Conservation (phyloP, 805 yeast genomes). For the Candida corydali region DNA sequence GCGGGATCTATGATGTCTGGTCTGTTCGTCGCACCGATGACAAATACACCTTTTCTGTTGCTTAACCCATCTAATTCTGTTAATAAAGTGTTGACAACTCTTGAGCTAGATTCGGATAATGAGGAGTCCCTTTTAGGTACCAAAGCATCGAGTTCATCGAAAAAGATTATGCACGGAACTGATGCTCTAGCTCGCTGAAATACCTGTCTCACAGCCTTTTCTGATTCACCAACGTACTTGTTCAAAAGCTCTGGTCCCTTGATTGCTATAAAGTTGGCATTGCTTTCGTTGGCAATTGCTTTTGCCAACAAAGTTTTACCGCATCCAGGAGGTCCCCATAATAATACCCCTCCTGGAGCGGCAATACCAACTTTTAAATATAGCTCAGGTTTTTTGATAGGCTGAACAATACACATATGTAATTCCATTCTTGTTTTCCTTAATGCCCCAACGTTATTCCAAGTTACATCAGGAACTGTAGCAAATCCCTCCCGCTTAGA, state of each 20-base stretch:
- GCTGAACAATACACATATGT: conserved; percentile 97
- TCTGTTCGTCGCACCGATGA: conserved; percentile 93
- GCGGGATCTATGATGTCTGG: conserved; percentile 99
- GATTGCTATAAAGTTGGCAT: conserved; percentile 93
- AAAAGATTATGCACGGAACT: conserved; percentile 89
- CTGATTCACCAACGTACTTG: conserved; percentile 95
- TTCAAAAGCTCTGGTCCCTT: conserved; percentile 94
- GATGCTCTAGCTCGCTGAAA: conserved; percentile 90
- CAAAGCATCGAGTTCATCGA: conserved; percentile 93
- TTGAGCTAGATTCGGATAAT: conserved; percentile 80
- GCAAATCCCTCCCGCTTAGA: conserved; percentile 99
- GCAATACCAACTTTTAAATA: conserved; percentile 88
- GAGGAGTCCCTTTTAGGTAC: conserved; percentile 92
- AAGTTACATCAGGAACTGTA: conserved; percentile 94
- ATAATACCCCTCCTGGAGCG: conserved; percentile 93
- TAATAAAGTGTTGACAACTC: conserved; percentile 91
- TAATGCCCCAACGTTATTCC: conserved; percentile 94
- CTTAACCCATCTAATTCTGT: conserved; percentile 95
- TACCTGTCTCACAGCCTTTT: conserved; percentile 89
- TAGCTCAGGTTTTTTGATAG: conserved; percentile 87
- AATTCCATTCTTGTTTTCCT: conserved; percentile 76
- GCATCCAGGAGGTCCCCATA: conserved; percentile 99
- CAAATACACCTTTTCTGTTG: conserved; percentile 89
- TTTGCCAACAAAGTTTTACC: conserved; percentile 95
- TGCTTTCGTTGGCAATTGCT: conserved; percentile 96